Conservation (phyloP, 2,329 filamentous ascomycete species). For the Arthrinium puccinioides region DNA sequence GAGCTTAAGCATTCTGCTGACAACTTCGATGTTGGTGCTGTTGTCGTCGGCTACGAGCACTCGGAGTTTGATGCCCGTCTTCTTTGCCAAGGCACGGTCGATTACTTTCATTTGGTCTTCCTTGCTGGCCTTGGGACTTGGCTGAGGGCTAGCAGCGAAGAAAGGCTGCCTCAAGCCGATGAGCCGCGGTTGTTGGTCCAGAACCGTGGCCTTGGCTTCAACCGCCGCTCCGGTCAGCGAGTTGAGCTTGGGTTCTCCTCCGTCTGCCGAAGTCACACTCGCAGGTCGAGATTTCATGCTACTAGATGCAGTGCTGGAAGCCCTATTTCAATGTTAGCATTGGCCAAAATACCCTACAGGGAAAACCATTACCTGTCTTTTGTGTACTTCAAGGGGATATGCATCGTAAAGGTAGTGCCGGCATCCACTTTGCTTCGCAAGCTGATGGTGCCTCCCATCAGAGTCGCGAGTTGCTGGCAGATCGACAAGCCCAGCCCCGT, state of each 20-base stretch:
- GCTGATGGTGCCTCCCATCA: constrained; percentile 75
- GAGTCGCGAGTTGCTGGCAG: constrained; percentile 72
- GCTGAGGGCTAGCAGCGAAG: constrained; percentile 46
- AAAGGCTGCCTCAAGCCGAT: constrained; percentile 80
- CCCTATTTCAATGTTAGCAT: constrained; percentile 20
- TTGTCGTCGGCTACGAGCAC: constrained; percentile 78
- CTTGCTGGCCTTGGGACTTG: constrained; percentile 27
- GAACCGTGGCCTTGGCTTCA: constrained; percentile 34
- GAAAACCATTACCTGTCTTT: constrained; percentile 49
- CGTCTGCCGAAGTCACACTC: constrained; percentile 37
- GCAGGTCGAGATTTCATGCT: constrained; percentile 42
- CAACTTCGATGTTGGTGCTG: constrained; percentile 50
- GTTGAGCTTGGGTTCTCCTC: constrained; percentile 26
- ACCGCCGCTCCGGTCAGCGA: constrained; percentile 19
- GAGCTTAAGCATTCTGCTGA: constrained; percentile 61
- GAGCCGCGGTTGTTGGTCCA: constrained; percentile 67
- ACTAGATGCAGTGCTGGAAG: constrained; percentile 48
- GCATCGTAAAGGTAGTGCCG: constrained; percentile 77
- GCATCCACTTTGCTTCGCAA: constrained; percentile 65
- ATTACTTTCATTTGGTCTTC: constrained; percentile 60
- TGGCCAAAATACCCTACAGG: not conserved
- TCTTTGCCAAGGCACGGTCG: constrained; percentile 55
- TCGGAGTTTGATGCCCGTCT: constrained; percentile 59
- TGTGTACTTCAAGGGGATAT: constrained; percentile 72
- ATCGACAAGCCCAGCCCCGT: constrained; percentile 86